A percentile compares a stretch with the other conserved stretches of the same genome.
Conservation (phyloP, 495 filamentous ascomycete genomes). For the Aeminium ludgeri region DNA sequence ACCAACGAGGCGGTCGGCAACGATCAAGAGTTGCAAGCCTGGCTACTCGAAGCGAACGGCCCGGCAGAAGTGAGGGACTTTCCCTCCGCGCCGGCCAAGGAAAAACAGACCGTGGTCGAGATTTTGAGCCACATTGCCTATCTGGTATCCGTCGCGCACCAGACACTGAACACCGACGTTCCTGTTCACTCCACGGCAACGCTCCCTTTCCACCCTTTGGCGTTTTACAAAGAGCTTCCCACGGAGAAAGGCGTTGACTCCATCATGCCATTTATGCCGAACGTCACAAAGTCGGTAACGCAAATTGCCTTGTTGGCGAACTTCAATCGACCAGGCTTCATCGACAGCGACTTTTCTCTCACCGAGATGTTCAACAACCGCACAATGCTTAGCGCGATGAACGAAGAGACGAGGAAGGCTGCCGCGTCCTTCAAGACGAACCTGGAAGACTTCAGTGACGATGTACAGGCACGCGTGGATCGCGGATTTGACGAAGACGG, state of each 20-base stretch:
- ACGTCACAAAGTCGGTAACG: slow-evolving; percentile 13
- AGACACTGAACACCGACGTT: slow-evolving; percentile 22
- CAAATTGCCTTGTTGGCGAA: slow-evolving; percentile 17
- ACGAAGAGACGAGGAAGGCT: slow-evolving; percentile 4
- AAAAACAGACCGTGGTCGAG: slow-evolving; percentile 18
- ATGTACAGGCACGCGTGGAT: slow-evolving; percentile 11
- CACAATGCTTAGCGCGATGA: slow-evolving; percentile 11
- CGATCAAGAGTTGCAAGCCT: slow-evolving; percentile 24
- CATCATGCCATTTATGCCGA: slow-evolving; percentile 20
- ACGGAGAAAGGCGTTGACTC: slow-evolving; percentile 20
- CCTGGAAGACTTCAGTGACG: slow-evolving; percentile 19
- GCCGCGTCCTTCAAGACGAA: slow-evolving; percentile 8
- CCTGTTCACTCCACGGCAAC: slow-evolving; percentile 15
- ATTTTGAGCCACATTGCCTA: slow-evolving; percentile 23
- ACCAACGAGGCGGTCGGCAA: slow-evolving; percentile 6
- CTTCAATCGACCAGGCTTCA: slow-evolving; percentile 20
- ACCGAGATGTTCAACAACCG: slow-evolving; percentile 21
- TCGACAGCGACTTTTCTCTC: slow-evolving; percentile 16
- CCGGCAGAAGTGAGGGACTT: slow-evolving; percentile 21
- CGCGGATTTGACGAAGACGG: slow-evolving; percentile 21
- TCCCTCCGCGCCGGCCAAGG: slow-evolving; percentile 8
- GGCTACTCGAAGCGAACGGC: slow-evolving; percentile 17
- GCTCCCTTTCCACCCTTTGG: slow-evolving; percentile 25
- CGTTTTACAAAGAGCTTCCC: slow-evolving; percentile 23
- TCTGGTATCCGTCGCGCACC: slow-evolving; percentile 16